A percentile compares a stretch with the other conserved stretches of the same genome.
Conservation (phyloP, 768 basidiomycete species). For the Phanerochaete sordida region DNA sequence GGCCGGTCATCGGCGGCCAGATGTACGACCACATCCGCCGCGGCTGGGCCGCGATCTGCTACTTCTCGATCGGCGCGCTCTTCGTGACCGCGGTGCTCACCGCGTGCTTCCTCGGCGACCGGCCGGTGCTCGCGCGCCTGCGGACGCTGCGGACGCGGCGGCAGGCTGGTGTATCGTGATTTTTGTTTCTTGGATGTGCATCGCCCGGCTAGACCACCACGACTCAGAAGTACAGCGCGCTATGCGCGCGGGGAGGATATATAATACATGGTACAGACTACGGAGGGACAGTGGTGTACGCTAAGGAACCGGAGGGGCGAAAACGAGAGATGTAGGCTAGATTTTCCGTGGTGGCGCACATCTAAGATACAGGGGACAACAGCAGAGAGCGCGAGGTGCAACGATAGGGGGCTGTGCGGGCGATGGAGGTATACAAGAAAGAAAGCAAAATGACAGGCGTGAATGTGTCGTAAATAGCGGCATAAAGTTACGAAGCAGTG, state of each 20-base stretch:
- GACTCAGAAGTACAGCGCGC: neutral
- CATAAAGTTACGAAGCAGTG: neutral
- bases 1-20: slow-evolving; percentile 72
- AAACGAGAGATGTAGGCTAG: slow-evolving; percentile 6
- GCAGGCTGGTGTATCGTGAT: too few species aligned
- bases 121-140: slow-evolving; percentile 10
- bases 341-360: slow-evolving; percentile 6
- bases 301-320: neutral
- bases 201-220: neutral
- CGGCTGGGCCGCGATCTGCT: slow-evolving; percentile 61
- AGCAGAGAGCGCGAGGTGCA: neutral
- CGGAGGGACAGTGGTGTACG: neutral
- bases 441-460: neutral
- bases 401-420: neutral
- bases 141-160: neutral
- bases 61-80: slow-evolving; percentile 44
- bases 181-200: too few species aligned
- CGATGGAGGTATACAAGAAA: neutral
- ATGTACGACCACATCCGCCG: slow-evolving; percentile 51
- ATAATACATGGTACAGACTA: neutral
- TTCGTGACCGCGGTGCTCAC: slow-evolving; percentile 35
- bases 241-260: neutral
- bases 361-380: slow-evolving; percentile 6
- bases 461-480: neutral
- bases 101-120: slow-evolving; percentile 45